Conservation (phyloP, 108 stramenopile species). For the Cyclotella baltica region DNA sequence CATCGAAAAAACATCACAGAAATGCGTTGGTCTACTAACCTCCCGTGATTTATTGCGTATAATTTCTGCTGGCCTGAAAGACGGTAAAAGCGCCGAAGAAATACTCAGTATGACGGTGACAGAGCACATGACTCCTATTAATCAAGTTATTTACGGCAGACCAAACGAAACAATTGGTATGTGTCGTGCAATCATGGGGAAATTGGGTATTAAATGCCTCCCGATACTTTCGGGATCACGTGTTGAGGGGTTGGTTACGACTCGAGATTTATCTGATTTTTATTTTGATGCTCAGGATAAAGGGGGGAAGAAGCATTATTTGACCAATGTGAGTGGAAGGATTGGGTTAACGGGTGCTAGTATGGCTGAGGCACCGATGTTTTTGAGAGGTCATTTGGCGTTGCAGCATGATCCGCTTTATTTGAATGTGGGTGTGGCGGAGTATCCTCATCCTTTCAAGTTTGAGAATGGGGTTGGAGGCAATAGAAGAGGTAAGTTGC, state of each 20-base stretch:
- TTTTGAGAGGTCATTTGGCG: constrained; percentile 68
- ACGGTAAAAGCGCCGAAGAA: constrained; percentile 50
- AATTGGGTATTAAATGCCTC: constrained; percentile 89
- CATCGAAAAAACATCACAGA: constrained; percentile 33
- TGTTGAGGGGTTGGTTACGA: constrained; percentile 92
- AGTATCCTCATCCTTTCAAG: constrained; percentile 96
- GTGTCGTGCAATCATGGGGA: constrained; percentile 89
- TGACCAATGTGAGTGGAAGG: constrained; percentile 88
- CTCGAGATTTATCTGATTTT: constrained; percentile 89
- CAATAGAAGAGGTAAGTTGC: constrained; percentile 68
- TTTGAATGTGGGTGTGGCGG: constrained; percentile 78
- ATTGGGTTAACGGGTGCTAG: constrained; percentile 83
- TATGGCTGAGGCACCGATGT: constrained; percentile 89
- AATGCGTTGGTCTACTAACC: constrained; percentile 77
- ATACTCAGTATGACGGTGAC: constrained; percentile 57
- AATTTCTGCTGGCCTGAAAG: constrained; percentile 70
- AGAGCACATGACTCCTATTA: constrained; percentile 82
- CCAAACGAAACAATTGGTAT: constrained; percentile 89
- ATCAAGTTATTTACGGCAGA: constrained; percentile 82
- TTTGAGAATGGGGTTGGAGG: constrained; percentile 70
- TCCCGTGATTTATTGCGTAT: constrained; percentile 84
- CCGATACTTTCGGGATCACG: constrained; percentile 84
- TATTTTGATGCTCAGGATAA: constrained; percentile 80
- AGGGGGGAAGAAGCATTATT: constrained; percentile 93
- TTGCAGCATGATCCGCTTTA: constrained; percentile 76